Base-by-base conservation (phyloP, 2,329 filamentous ascomycete genomes). In the Colletotrichum sp. region DNA sequence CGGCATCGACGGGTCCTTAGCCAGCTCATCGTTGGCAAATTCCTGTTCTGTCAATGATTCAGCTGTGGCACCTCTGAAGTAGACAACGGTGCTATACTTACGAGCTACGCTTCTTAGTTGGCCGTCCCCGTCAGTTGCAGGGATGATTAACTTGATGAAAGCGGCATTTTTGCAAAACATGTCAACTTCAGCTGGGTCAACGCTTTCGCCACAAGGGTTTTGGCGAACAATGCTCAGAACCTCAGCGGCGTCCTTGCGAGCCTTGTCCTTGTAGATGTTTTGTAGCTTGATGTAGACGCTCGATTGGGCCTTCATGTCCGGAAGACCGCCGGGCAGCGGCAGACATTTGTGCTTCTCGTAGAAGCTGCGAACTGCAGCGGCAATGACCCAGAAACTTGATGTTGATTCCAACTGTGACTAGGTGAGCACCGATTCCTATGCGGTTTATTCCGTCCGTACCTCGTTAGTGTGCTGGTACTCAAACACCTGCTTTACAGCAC, bases 251-350 rank as follows among this genome's bases (percentile, higher is more conserved):
- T 99, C 97, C 80, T 90, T 87, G 38, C 94, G 92, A 58, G 97
- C 96, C 84, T 98, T 98, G 26, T 88, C 85, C 85, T 98, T 98
- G 90, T 98, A 99, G 75, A 98, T 92, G 79, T 94, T 96, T 83
- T 98, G 97, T 14, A 99, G 89, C 80, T 93, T 89, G 78, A 99
- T 94, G 86, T 99, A 99, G 77, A 97, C 94, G 71, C 90, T 92
- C 5, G 96, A 98, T 81, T 96, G 92, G 4, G 97, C 96, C 87
- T 99, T 99, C 97, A 99, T 99, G 83, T 99, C 97, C 3, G 97
- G 97, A 3, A 99, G 88, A 4, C 94, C 92, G 14, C 97, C 97
- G 1, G 96, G 94, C 0, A 99, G 88, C 18, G 97, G 97, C 7
- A 99, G 89, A 32, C 93, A 89, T 9, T 89, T 86, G 81, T 98